These are phyloP conservation scores for Echinosophora koreensis DNA, from an alignment of 306 rosid genomes.

Conservation along the genomic window DNA sequence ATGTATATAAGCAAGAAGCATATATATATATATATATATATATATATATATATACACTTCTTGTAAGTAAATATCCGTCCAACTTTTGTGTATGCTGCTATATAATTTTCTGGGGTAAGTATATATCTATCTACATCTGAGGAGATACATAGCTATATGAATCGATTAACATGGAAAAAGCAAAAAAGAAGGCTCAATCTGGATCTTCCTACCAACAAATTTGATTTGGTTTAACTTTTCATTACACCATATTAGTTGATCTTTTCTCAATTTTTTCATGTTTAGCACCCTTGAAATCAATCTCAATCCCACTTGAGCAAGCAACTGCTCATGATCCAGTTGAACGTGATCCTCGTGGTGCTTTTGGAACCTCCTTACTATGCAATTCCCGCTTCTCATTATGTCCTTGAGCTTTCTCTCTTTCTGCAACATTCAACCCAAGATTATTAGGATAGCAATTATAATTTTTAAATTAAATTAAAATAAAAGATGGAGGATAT, in stretches of 20 bases:
- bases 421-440: slow-evolving; percentile 51
- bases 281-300: slow-evolving; percentile 69
- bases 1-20: slow-evolving; percentile 4
- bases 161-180: slow-evolving; percentile 74
- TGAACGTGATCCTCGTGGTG: slow-evolving; percentile 42
- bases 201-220: slow-evolving; percentile 57
- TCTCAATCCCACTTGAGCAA: slow-evolving; percentile 73
- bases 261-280: slow-evolving; percentile 61
- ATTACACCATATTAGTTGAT: slow-evolving; percentile 71
- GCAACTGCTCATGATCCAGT: slow-evolving; percentile 50
- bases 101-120: not conserved
- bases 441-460: too few relatives aligned
- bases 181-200: slow-evolving; percentile 61
- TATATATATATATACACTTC: not conserved
- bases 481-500: too few relatives aligned
- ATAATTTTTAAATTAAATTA: too few relatives aligned
- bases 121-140: not conserved
- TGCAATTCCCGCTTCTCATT: slow-evolving; percentile 61
- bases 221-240: slow-evolving; percentile 60
- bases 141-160: not conserved
- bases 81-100: not conserved
- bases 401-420: slow-evolving; percentile 67
- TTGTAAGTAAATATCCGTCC: not conserved
- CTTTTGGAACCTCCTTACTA: slow-evolving; percentile 69
- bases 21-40: slow-evolving; percentile 19